Conservation (phyloP, 495 filamentous ascomycete genomes). For the Podospora fimiseda region DNA sequence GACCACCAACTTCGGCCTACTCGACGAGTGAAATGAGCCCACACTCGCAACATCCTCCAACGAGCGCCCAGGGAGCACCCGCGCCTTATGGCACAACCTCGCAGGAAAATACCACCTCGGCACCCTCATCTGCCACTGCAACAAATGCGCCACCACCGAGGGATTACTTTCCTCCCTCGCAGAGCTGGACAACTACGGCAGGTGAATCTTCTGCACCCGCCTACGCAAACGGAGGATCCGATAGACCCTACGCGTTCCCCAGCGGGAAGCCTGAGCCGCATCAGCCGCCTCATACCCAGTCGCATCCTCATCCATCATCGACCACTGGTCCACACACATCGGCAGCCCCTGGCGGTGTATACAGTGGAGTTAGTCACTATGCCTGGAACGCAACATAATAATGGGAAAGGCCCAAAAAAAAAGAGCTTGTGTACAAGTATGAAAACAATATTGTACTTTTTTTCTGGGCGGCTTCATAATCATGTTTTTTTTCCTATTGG, state of each 20-base stretch:
- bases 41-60: slow-evolving; percentile 25
- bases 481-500: not conserved
- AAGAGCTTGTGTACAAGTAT: no score
- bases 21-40: slow-evolving; percentile 30
- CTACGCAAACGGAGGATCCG: slow-evolving; percentile 28
- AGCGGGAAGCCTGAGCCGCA: slow-evolving; percentile 16
- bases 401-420: not conserved
- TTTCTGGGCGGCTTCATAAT: not conserved
- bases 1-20: slow-evolving; percentile 30
- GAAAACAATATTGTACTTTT: not conserved
- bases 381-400: slow-evolving; percentile 23
- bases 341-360: slow-evolving; percentile 6
- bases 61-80: slow-evolving; percentile 13
- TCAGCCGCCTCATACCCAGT: slow-evolving; percentile 1
- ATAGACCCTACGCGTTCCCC: slow-evolving; percentile 37
- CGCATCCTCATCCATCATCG: not conserved
- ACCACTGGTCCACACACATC: slow-evolving; percentile 9
- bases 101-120: slow-evolving; percentile 8
- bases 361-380: slow-evolving; percentile 15
- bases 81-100: slow-evolving; percentile 11
- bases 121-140: slow-evolving; percentile 10
- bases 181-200: slow-evolving; percentile 40
- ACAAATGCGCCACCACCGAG: slow-evolving; percentile 29
- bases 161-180: slow-evolving; percentile 41
- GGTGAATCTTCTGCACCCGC: slow-evolving; percentile 31